Evolutionary conservation across 1,284 basidiomycete genomes (phyloP), one percentile per base, ranked within the genome.

Genomic region (Agroathelia rolfsii): DNA sequence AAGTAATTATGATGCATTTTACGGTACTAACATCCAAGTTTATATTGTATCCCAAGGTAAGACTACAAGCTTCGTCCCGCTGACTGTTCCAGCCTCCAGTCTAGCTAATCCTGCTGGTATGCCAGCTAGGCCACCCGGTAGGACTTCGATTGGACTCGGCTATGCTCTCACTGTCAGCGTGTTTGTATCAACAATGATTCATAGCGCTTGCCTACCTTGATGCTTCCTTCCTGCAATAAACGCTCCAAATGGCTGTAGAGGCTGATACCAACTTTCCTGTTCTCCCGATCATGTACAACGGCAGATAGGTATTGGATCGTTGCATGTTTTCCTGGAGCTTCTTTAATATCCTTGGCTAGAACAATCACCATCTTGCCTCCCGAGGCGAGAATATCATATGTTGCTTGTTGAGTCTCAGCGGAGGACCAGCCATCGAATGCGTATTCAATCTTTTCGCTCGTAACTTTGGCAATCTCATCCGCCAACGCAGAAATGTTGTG

Each of bases 401-500:
- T 3, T 8, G 17, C 19, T 29, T 29, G 13, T 22, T 28, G 17
- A 10, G 26, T 28, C 17, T 28, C 34, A 12, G 26, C 6, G 5
- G n/a, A 21, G 11, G 16, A n/a, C 13, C 20, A 6, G 12, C 18
- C 20, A 14, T 28, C 26, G 13, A 29, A 35, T 10, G 7, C 30
- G 6, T 22, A 21, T 6, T 21, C 21, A 5, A 24, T 10, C n/a
- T n/a, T n/a, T n/a, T n/a, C n/a, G n/a, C n/a, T 27, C 9, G 42
- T 44, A 8, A 46, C 39, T 17, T 19, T 33, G 9, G 17, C 22
- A 7, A 34, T 9, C 13, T 9, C 29, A 8, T 40, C 26, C 3
- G 34, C 20, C 15, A 52, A 30, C 1, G 35, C 39, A 11, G 37
- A 30, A n/a, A n/a, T n/a, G n/a, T n/a, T n/a, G 14, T 56, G 46